Percentiles rank a stretch among this genome's conserved stretches.
Evolutionary conservation across 805 yeast genomes (phyloP).

Genomic region (Myxozyma neotropica): DNA sequence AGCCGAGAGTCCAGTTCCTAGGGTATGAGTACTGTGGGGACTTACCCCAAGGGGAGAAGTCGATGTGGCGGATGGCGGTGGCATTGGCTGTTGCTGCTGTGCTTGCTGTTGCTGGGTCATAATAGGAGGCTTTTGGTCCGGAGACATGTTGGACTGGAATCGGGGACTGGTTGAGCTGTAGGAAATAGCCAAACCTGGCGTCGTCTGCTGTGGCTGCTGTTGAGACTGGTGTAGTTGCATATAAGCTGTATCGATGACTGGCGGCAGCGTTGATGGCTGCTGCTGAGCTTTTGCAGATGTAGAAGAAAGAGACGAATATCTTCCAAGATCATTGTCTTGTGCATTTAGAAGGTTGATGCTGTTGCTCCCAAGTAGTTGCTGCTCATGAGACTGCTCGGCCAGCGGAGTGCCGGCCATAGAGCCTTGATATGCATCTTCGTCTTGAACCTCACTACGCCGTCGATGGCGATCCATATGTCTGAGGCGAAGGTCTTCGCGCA

Average conservation of each 20-base stretch:
- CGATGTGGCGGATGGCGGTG: constrained; percentile 1
- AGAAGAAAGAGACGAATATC: not conserved
- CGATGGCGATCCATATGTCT: constrained; percentile 44
- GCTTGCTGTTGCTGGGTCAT: not conserved
- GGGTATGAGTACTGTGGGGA: not conserved
- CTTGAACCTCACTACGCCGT: constrained; percentile 7
- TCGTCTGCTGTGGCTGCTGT: too few species aligned
- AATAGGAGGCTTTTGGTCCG: too few species aligned
- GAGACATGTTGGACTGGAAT: not conserved
- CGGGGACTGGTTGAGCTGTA: not conserved
- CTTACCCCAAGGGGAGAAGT: not conserved
- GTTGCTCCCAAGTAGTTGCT: not conserved
- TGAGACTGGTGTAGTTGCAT: not conserved
- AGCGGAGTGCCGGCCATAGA: not conserved
- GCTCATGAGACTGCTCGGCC: not conserved
- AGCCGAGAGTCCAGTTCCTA: not conserved
- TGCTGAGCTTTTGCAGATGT: not conserved
- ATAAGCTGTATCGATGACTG: too few species aligned
- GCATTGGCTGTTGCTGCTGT: constrained; percentile 7
- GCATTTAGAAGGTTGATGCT: not conserved
- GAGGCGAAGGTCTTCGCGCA: constrained; percentile 41
- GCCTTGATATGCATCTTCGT: not conserved
- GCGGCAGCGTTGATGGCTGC: too few species aligned
- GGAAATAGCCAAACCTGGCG: not conserved
- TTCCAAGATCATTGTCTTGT: not conserved